A percentile compares a stretch with the other conserved stretches of the same genome.
Conservation (phyloP, 1,139 yeast genomes). For the Blastobotrys arbuscula region DNA sequence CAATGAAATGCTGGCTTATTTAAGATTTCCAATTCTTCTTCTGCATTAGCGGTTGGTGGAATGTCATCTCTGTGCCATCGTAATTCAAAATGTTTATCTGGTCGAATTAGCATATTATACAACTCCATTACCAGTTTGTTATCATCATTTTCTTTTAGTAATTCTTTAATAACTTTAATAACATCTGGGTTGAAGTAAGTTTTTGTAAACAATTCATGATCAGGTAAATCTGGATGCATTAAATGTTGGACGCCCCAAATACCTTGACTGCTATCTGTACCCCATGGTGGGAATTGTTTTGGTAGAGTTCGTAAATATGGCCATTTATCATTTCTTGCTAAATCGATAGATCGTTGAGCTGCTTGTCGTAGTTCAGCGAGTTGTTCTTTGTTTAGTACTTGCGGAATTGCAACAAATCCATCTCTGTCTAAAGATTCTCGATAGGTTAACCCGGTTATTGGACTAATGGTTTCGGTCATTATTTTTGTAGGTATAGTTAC, state of each 20-base stretch:
- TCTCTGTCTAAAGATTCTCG: conserved; percentile 17
- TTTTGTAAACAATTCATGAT: conserved; percentile 19
- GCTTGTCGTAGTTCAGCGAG: conserved; percentile 38
- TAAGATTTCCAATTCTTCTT: conserved; percentile 43
- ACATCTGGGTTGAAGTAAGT: conserved; percentile 13
- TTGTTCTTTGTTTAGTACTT: conserved; percentile 42
- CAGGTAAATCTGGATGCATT: conserved; percentile 46
- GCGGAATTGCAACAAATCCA: conserved; percentile 44
- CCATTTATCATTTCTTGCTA: conserved; percentile 50
- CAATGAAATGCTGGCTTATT: conserved; percentile 47
- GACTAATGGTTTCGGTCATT: conserved; percentile 3
- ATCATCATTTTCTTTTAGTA: conserved; percentile 24
- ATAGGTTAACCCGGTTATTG: conserved; percentile 8
- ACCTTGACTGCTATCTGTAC: conserved; percentile 49
- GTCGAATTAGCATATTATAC: conserved; percentile 53
- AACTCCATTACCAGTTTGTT: conserved; percentile 46
- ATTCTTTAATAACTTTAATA: conserved; percentile 12
- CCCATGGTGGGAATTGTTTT: conserved; percentile 61
- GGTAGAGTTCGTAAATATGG: conserved; percentile 45
- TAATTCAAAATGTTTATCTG: conserved; percentile 50
- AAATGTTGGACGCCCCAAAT: conserved; percentile 54
- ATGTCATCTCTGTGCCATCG: conserved; percentile 56
- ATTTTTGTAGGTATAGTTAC: not conserved
- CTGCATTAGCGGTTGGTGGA: conserved; percentile 45
- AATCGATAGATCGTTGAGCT: conserved; percentile 40